Evolutionary conservation across 192 early-diverging fungal species (phyloP), one percentile per base, ranked within the genome.

Genomic region (Umbelopsis sp.): DNA sequence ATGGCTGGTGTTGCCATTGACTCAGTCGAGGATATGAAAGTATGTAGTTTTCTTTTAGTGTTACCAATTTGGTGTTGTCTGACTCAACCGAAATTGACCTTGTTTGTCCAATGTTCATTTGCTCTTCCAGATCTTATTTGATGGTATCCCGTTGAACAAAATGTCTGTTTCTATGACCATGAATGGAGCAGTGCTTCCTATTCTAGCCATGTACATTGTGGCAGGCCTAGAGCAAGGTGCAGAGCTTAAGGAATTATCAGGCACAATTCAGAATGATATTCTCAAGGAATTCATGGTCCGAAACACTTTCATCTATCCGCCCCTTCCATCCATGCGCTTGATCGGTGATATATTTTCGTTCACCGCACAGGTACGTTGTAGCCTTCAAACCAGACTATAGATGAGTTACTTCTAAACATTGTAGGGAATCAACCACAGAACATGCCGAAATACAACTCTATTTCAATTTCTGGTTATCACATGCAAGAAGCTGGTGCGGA

Each of bases 1-100:
- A 96, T 96, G 94, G 94, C 94, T 31, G 94, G 94, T 65, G 94
- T 96, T 41, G 94, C 94, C 17, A 96, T 96, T 74, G 94, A 96
- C 75, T 89, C 92, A 12, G 90, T 96, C 16, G 94, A 96, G 77
- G 94, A 96, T 79, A 95, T 95, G 93, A 71, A 71, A 16, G 56
- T 62, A 62, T 20, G 56, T 11, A 2, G 17, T 0, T 62, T 36
- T 62, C 12, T 3, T 41, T 11, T 41, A 41, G n/a, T n/a, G n/a
- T n/a, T n/a, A 54, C 52, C n/a, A 62, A 62, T 62, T 36, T 29
- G 56, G 52, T 62, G 34, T n/a, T 31, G 56, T 62, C 56, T 62
- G 56, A 62, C 32, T 62, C 56, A 62, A 53, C 56, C 29, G 56
- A 62, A 62, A 62, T 62, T 62, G 56, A 34, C 56, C 56, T 17